Percentiles rank a stretch among this genome's conserved stretches.
These are phyloP conservation scores for Gossypium turneri DNA, from an alignment of 345 rosid genomes.

Conservation along the genomic window DNA sequence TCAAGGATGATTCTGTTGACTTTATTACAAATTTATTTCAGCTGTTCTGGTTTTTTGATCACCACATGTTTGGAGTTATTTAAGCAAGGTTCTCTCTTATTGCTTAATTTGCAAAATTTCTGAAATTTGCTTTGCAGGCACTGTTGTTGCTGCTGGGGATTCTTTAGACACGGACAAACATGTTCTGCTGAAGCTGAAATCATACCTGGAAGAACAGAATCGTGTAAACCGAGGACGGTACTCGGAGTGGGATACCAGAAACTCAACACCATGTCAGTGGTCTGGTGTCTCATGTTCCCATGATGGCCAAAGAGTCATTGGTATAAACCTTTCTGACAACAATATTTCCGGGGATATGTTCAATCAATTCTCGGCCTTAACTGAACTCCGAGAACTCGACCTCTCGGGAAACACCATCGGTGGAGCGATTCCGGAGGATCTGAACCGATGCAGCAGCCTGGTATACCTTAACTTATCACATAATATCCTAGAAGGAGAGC, in stretches of 20 bases:
- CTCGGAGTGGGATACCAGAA: conserved; percentile 43
- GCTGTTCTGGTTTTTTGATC: background rate
- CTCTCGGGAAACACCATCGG: conserved; percentile 57
- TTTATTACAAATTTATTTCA: background rate
- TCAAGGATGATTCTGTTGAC: conserved; percentile 8
- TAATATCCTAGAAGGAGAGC: conserved; percentile 52
- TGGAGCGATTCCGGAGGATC: conserved; percentile 54
- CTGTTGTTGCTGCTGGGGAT: conserved; percentile 42
- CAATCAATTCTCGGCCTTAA: conserved; percentile 58
- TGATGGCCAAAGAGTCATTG: conserved; percentile 51
- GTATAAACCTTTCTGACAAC: conserved; percentile 45
- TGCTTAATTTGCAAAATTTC: background rate
- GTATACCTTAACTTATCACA: conserved; percentile 70
- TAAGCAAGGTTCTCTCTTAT: conserved; percentile 10
- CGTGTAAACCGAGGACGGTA: conserved; percentile 50
- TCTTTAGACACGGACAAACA: conserved; percentile 62
- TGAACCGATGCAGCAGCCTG: conserved; percentile 54
- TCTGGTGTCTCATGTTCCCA: conserved; percentile 49
- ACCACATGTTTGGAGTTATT: background rate
- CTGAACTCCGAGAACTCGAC: conserved; percentile 61
- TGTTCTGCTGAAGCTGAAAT: conserved; percentile 47
- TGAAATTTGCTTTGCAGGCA: conserved; percentile 29
- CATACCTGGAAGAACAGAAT: conserved; percentile 43
- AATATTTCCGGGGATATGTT: conserved; percentile 47
- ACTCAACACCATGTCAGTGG: conserved; percentile 62